These are phyloP conservation scores for Monosporozyma siamensis DNA, from an alignment of 805 yeast species.

Conservation along the genomic window DNA sequence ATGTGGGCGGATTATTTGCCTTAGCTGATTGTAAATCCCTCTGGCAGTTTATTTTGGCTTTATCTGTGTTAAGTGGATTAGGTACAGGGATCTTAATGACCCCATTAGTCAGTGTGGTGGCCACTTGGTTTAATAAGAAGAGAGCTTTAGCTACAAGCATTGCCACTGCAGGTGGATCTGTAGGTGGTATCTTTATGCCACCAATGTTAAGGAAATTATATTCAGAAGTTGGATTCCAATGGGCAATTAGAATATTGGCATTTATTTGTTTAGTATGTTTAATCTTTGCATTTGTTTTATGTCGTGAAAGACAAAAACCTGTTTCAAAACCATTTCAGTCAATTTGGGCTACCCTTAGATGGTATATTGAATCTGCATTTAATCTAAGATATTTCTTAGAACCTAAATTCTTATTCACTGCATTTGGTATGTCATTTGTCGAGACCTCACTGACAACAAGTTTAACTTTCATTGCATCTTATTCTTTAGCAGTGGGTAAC, in stretches of 20 bases:
- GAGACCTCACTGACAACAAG: slow-evolving; percentile 41
- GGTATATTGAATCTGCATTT: slow-evolving; percentile 25
- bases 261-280: slow-evolving; percentile 38
- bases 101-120: slow-evolving; percentile 51
- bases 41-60: slow-evolving; percentile 54
- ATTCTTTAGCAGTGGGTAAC: slow-evolving; percentile 41
- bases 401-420: slow-evolving; percentile 34
- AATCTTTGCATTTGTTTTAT: slow-evolving; percentile 29
- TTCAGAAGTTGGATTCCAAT: slow-evolving; percentile 42
- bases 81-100: slow-evolving; percentile 54
- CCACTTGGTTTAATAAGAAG: slow-evolving; percentile 55
- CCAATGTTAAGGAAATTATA: slow-evolving; percentile 44
- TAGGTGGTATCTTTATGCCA: slow-evolving; percentile 51
- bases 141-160: slow-evolving; percentile 49
- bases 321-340: slow-evolving; percentile 31
- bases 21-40: slow-evolving; percentile 44
- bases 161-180: slow-evolving; percentile 46
- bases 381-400: slow-evolving; percentile 35
- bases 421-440: slow-evolving; percentile 37
- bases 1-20: slow-evolving; percentile 46
- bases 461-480: slow-evolving; percentile 45
- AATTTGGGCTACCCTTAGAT: slow-evolving; percentile 23
- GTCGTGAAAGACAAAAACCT: slow-evolving; percentile 33
- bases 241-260: slow-evolving; percentile 51
- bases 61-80: slow-evolving; percentile 46